These are phyloP conservation scores for Hyphochytrium catenoides DNA, from an alignment of 352 stramenopile genomes.

Conservation along the genomic window DNA sequence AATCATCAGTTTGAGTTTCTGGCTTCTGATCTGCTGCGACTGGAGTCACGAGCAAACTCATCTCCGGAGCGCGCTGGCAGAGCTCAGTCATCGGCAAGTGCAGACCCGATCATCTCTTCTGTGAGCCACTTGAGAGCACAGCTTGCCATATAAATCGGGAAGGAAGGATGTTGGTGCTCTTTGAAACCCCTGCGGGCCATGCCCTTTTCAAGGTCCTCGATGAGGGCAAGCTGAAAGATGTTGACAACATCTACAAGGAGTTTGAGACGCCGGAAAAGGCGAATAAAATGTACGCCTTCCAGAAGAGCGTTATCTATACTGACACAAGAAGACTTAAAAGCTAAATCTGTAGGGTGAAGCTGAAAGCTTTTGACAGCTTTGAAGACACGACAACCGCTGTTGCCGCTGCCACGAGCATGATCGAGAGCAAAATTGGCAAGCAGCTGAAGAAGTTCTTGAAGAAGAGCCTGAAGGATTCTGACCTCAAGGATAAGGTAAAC, in stretches of 20 bases:
- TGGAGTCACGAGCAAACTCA: no score
- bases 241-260: constrained; percentile 73
- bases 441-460: constrained; percentile 96
- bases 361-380: constrained; percentile 96
- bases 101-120: no score
- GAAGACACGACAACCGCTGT: constrained; percentile 96
- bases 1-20: no score
- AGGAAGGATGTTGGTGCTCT: constrained; percentile 87
- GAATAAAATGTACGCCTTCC: constrained; percentile 30
- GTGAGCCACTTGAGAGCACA: no score
- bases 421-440: constrained; percentile 94
- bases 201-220: constrained; percentile 97
- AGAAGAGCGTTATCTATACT: constrained; percentile 3
- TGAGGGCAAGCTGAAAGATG: constrained; percentile 66
- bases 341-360: constrained; percentile 34
- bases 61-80: no score
- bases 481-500: constrained; percentile 81
- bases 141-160: no score
- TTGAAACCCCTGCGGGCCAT: constrained; percentile 96
- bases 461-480: constrained; percentile 88
- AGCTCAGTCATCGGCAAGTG: no score
- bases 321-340: not conserved
- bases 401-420: constrained; percentile 79
- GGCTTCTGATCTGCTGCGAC: no score
- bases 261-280: constrained; percentile 72